These are phyloP conservation scores for Saxispiralis lemnorum DNA, from an alignment of 495 filamentous ascomycete genomes.

Conservation along the genomic window DNA sequence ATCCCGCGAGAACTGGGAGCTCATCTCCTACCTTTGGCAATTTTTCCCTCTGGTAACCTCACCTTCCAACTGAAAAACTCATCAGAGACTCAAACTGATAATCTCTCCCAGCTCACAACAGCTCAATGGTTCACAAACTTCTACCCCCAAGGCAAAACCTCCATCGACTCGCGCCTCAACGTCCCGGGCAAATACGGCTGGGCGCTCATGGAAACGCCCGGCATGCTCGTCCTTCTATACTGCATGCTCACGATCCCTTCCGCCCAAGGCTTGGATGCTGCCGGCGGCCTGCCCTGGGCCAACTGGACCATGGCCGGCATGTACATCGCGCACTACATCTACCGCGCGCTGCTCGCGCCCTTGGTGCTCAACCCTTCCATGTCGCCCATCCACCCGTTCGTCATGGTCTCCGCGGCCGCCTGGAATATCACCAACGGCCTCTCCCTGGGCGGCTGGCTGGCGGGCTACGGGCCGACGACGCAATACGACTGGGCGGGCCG, in stretches of 20 bases:
- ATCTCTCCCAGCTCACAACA: conserved; percentile 20
- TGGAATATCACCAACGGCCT: conserved; percentile 73
- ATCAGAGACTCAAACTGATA: background rate
- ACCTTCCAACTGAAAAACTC: background rate
- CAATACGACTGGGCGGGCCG: conserved; percentile 37
- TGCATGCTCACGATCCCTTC: conserved; percentile 48
- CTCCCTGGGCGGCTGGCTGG: conserved; percentile 63
- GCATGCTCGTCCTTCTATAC: conserved; percentile 61
- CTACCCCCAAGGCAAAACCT: conserved; percentile 62
- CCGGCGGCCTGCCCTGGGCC: conserved; percentile 38
- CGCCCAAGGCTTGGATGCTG: conserved; percentile 26
- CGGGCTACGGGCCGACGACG: conserved; percentile 51
- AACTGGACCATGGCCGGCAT: conserved; percentile 50
- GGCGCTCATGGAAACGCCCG: conserved; percentile 70
- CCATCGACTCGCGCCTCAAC: conserved; percentile 52
- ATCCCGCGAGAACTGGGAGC: conserved; percentile 33
- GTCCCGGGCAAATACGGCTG: conserved; percentile 76
- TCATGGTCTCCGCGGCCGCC: conserved; percentile 39
- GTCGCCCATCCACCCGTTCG: conserved; percentile 55
- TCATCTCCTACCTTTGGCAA: conserved; percentile 25
- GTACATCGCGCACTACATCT: conserved; percentile 63
- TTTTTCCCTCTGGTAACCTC: conserved; percentile 30
- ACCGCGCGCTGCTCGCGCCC: conserved; percentile 71
- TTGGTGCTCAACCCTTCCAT: conserved; percentile 69
- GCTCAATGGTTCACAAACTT: conserved; percentile 27